Conservation (phyloP, 768 basidiomycete genomes). For the Tricholoma terreum region DNA sequence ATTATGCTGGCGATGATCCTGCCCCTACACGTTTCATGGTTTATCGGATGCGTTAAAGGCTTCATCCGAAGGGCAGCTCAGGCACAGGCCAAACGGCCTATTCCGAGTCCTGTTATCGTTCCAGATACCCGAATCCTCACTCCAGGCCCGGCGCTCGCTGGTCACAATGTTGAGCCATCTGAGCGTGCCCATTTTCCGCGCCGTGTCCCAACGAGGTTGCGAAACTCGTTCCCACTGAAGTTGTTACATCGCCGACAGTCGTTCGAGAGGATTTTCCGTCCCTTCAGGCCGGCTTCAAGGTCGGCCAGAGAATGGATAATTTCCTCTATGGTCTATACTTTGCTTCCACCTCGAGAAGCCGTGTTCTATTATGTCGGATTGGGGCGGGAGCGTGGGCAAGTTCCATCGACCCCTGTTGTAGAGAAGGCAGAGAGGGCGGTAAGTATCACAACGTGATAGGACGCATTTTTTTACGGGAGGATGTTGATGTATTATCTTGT, state of each 20-base stretch:
- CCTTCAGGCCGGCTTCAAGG: conserved; percentile 5
- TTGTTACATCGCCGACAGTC: conserved; percentile 8
- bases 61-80: conserved; percentile 32
- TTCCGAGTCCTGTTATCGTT: neutral
- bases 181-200: too few species aligned
- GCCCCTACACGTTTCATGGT: conserved; percentile 53
- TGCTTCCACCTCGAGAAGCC: conserved; percentile 12
- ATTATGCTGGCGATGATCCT: conserved; percentile 39
- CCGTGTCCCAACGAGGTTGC: neutral
- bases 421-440: too few species aligned
- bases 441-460: too few species aligned
- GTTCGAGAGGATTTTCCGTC: conserved; percentile 6
- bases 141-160: too few species aligned
- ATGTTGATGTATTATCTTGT: too few species aligned
- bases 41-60: conserved; percentile 46
- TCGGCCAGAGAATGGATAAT: neutral
- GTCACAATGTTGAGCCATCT: too few species aligned
- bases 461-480: too few species aligned
- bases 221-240: neutral
- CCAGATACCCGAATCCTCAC: too few species aligned
- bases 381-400: too few species aligned
- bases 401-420: too few species aligned
- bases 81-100: neutral
- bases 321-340: conserved; percentile 2
- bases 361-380: conserved; percentile 19